Evolutionary conservation across 768 basidiomycete genomes (phyloP).

Genomic region (Termitomyces sp.): DNA sequence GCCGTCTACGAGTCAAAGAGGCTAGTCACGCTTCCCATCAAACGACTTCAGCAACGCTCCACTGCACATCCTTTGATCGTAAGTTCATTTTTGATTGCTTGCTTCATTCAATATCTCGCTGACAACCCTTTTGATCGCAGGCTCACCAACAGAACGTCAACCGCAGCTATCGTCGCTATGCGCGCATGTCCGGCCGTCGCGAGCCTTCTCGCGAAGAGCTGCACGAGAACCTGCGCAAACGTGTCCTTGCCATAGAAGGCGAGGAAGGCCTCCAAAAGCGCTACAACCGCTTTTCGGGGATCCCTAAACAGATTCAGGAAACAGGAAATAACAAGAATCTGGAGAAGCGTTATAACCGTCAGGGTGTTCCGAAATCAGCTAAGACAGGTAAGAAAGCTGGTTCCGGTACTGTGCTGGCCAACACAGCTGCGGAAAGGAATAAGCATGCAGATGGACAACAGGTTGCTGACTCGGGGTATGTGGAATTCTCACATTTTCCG

Average conservation of each 20-base stretch:
- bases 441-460: background rate
- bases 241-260: slow-evolving; percentile 35
- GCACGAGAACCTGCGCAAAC: slow-evolving; percentile 40
- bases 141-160: slow-evolving; percentile 68
- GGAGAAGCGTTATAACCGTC: slow-evolving; percentile 31
- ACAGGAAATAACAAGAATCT: slow-evolving; percentile 21
- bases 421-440: slow-evolving; percentile 8
- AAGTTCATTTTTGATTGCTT: slow-evolving; percentile 12
- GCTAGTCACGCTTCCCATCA: slow-evolving; percentile 38
- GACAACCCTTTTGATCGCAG: slow-evolving; percentile 27
- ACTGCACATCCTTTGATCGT: slow-evolving; percentile 33
- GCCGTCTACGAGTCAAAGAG: slow-evolving; percentile 17
- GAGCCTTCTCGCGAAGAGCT: slow-evolving; percentile 46
- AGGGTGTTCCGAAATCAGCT: slow-evolving; percentile 19
- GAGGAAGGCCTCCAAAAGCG: slow-evolving; percentile 29
- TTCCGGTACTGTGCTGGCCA: slow-evolving; percentile 14
- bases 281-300: slow-evolving; percentile 26
- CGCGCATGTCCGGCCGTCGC: slow-evolving; percentile 60
- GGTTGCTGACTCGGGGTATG: slow-evolving; percentile 1
- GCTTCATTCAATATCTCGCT: background rate
- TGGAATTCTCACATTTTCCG: background rate
- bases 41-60: slow-evolving; percentile 27
- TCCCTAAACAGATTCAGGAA: background rate
- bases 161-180: slow-evolving; percentile 55
- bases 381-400: background rate